A percentile compares a stretch with the other conserved stretches of the same genome.
Evolutionary conservation across 116 monocot genomes (phyloP).

Genomic region (Zostera marina): DNA sequence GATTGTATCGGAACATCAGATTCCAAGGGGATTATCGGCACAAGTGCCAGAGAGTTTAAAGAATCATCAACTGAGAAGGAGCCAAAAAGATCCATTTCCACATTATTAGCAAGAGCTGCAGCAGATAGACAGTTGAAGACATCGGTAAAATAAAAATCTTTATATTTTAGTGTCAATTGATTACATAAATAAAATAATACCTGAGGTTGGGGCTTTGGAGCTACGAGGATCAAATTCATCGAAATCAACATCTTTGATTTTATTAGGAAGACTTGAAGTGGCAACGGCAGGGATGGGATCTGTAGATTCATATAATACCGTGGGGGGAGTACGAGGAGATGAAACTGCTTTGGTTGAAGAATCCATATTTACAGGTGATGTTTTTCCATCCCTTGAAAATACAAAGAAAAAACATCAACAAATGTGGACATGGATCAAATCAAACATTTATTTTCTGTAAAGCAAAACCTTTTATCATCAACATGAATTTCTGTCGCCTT

Average conservation of each 20-base stretch:
- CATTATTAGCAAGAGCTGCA: constrained; percentile 18
- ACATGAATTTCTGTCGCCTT: constrained; percentile 16
- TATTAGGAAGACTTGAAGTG: constrained; percentile 1
- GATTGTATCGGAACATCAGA: constrained; percentile 22
- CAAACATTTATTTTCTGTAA: not conserved
- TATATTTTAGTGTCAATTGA: not conserved
- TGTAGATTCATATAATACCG: constrained; percentile 12
- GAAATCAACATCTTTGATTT: constrained; percentile 22
- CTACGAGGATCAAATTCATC: constrained; percentile 98
- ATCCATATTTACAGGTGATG: constrained; percentile 8
- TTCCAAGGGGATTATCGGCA: constrained; percentile 34
- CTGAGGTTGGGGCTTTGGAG: constrained; percentile 14
- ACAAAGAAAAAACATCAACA: not conserved
- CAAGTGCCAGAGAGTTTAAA: constrained; percentile 52
- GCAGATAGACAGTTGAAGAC: not conserved
- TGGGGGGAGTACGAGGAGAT: constrained; percentile 16
- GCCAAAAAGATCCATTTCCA: constrained; percentile 61
- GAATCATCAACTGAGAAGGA: constrained; percentile 36
- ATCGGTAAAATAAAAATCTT: not conserved
- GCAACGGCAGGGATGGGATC: constrained; percentile 5
- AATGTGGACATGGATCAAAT: not conserved
- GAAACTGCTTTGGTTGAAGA: constrained; percentile 23
- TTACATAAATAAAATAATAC: constrained; percentile 16
- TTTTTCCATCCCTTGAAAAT: constrained; percentile 26
- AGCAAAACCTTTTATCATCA: constrained; percentile 60